Percentiles rank a stretch among this genome's conserved stretches.
These are phyloP conservation scores for Acer yangbiense DNA, from an alignment of 345 rosid genomes.

Conservation along the genomic window DNA sequence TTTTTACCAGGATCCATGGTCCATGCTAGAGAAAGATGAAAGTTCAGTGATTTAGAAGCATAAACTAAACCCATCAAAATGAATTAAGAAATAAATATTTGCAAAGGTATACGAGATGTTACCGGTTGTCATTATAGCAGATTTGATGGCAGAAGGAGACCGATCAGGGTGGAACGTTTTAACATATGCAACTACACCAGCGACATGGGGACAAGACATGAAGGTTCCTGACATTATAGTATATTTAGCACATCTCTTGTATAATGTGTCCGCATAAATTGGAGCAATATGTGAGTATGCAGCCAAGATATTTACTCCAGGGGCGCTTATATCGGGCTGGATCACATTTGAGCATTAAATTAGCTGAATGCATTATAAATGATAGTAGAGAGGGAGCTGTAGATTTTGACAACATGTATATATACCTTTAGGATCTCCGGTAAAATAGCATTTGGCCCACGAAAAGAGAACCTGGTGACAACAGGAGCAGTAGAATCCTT, in stretches of 20 bases:
- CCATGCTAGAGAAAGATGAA: slow-evolving; percentile 26
- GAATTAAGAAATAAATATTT: too few species aligned
- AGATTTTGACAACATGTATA: not conserved
- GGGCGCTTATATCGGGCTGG: slow-evolving; percentile 47
- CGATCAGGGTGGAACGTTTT: slow-evolving; percentile 32
- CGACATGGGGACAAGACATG: too few species aligned
- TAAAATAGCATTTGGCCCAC: slow-evolving; percentile 7
- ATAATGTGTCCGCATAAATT: too few species aligned
- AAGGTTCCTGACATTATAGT: slow-evolving; percentile 39
- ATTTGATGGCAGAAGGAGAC: too few species aligned
- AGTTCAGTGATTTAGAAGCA: not conserved
- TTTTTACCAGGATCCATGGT: slow-evolving; percentile 29
- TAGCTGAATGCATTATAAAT: too few species aligned
- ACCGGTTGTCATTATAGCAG: too few species aligned
- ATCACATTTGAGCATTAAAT: not conserved
- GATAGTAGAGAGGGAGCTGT: not conserved
- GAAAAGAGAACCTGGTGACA: slow-evolving; percentile 15
- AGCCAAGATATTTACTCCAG: slow-evolving; percentile 41
- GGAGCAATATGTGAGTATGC: slow-evolving; percentile 26
- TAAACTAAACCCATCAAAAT: too few species aligned
- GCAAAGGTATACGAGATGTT: too few species aligned
- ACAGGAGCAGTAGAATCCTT: slow-evolving; percentile 13
- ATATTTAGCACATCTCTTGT: slow-evolving; percentile 3
- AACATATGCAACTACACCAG: slow-evolving; percentile 43
- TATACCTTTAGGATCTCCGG: slow-evolving; percentile 12